Evolutionary conservation across 139 green algal species (phyloP), one percentile per base, ranked within the genome.

Genomic region (Volvox reticuliferus): DNA sequence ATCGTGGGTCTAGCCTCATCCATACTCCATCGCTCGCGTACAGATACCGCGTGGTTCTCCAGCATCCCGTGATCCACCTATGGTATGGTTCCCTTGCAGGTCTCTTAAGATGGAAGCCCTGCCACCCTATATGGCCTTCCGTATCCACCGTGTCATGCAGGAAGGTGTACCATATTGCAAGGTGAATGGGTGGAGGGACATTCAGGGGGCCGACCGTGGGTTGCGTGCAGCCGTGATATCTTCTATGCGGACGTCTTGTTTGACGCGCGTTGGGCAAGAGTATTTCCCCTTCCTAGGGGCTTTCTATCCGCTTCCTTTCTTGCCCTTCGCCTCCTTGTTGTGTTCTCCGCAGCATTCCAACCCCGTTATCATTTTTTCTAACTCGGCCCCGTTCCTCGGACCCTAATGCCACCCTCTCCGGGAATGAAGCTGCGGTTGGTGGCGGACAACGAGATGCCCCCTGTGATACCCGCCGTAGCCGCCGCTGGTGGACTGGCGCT

Each of bases 41-140:
- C 16, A 35, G 9, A n/a, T 79, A 30, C 21, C 71, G 1, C 71
- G 21, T 9, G 5, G 26, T 32, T 33, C 20, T 30, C 71, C 71
- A n/a, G 71, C 61, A 19, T 32, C 81, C 1, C 55, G 17, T 21
- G 20, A 6, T 28, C 32, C 32, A 2, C 63, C 32, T 5, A 28
- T 24, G 65, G n/a, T 73, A 12, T 24, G 12, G 12, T 73, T 24
- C 21, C 21, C 44, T 9, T 3, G 50, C 84, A 89, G 85, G 68
- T 89, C 85, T 28, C 85, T 89, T 28, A 89, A 89, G 71, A 89
- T 89, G 69, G 85, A 89, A 68, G 85, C 85, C 0, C 69, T 89
- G 19, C 85, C 69, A 20, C 85, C 85, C 37, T 26, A 17, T 30
- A 73, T 61, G 44, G 35, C 85, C 69, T 89, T 50, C 85, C 44